A percentile compares a stretch with the other conserved stretches of the same genome.
Conservation (phyloP, 2,329 filamentous ascomycete genomes). For the Setomelanomma holmii region DNA sequence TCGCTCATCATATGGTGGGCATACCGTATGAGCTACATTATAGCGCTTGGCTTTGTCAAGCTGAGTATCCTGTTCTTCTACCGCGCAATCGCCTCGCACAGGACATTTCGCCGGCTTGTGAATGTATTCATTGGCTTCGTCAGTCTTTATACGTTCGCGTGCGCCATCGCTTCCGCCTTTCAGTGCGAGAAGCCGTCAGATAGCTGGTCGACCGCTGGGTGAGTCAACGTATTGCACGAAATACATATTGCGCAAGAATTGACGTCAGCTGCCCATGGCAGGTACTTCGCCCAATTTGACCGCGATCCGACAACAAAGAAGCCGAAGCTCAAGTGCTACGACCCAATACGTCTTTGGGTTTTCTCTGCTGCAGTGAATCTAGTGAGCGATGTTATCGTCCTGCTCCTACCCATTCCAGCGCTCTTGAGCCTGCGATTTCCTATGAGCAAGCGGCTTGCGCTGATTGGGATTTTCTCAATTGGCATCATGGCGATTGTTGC, state of each 20-base stretch:
- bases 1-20: slow-evolving; percentile 44
- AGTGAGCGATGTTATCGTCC: slow-evolving; percentile 52
- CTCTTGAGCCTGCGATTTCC: slow-evolving; percentile 58
- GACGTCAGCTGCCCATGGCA: no score
- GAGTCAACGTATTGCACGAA: background rate
- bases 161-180: slow-evolving; percentile 37
- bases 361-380: slow-evolving; percentile 52
- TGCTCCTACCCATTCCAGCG: slow-evolving; percentile 55
- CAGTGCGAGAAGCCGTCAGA: slow-evolving; percentile 43
- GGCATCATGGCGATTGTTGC: slow-evolving; percentile 47
- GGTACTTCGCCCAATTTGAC: slow-evolving; percentile 40
- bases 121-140: slow-evolving; percentile 41
- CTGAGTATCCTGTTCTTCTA: slow-evolving; percentile 46
- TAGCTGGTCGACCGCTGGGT: slow-evolving; percentile 19
- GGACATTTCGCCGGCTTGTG: slow-evolving; percentile 38
- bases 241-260: no score
- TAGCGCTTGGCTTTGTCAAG: slow-evolving; percentile 43
- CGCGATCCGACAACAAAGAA: slow-evolving; percentile 22
- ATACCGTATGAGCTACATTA: slow-evolving; percentile 41
- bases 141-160: slow-evolving; percentile 37
- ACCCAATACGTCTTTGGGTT: slow-evolving; percentile 41
- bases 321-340: slow-evolving; percentile 36
- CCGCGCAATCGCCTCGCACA: slow-evolving; percentile 43
- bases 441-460: slow-evolving; percentile 57
- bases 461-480: slow-evolving; percentile 51